A percentile compares a stretch with the other conserved stretches of the same genome.
These are phyloP conservation scores for Populus hybrid DNA, from an alignment of 441 rosid species.

Conservation along the genomic window DNA sequence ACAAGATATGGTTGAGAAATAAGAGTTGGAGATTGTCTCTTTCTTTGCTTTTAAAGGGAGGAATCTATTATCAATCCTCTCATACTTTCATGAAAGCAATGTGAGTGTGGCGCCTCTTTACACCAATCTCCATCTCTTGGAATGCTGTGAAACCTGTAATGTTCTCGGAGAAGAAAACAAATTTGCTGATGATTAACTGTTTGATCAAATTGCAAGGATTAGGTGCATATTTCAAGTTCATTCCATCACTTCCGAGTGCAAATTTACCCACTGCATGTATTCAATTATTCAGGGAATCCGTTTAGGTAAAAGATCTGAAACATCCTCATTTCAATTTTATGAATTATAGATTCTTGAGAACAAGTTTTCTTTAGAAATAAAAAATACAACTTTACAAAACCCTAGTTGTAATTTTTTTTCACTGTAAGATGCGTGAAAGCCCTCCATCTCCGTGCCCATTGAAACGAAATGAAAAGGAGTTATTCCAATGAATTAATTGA, in stretches of 20 bases:
- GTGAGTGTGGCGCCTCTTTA: not conserved
- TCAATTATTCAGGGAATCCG: too few relatives aligned
- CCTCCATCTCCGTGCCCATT: not conserved
- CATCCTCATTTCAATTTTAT: too few relatives aligned
- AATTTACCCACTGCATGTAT: too few relatives aligned
- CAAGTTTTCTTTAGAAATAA: not conserved
- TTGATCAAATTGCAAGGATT: too few relatives aligned
- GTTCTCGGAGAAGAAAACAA: too few relatives aligned
- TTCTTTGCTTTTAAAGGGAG: not conserved
- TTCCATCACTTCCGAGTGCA: too few relatives aligned
- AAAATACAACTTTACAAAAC: too few relatives aligned
- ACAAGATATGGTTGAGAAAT: not conserved
- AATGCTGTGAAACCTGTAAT: too few relatives aligned
- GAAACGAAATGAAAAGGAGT: not conserved
- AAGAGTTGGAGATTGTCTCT: not conserved
- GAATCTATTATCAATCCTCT: not conserved
- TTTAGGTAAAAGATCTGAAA: too few relatives aligned
- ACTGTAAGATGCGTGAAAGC: not conserved
- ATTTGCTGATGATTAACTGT: too few relatives aligned
- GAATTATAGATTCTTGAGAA: not conserved
- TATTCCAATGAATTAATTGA: not conserved
- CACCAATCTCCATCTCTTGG: not conserved
- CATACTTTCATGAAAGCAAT: not conserved
- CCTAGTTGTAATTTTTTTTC: not conserved
- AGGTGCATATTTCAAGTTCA: too few relatives aligned